phyloP scores from a whole-genome alignment of 2,329 filamentous ascomycete genomes.

The Ascochyta koolunga region DNA sequence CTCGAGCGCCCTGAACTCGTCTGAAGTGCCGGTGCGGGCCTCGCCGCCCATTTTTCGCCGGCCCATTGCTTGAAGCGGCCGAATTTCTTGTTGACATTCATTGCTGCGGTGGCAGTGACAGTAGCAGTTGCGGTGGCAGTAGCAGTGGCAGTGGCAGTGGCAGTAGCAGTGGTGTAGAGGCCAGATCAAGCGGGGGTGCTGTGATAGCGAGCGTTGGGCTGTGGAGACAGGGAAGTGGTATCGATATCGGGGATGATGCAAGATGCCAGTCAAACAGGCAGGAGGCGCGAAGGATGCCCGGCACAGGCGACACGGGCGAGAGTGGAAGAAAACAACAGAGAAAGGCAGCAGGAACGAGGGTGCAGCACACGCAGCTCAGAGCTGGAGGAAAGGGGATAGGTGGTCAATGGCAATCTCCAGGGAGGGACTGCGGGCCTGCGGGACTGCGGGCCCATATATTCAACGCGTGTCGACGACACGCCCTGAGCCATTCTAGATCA shows the following conservation, averaged over 20 bases:
- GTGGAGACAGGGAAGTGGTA: constrained; percentile 7
- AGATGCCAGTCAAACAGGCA: constrained; percentile 19
- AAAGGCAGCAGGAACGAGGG: not conserved
- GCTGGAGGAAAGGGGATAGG: constrained; percentile 6
- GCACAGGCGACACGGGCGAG: constrained; percentile 6
- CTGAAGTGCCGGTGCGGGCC: constrained; percentile 81
- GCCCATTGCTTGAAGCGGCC: constrained; percentile 98
- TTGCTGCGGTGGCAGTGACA: constrained; percentile 42
- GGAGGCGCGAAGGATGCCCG: constrained; percentile 12
- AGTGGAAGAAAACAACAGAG: constrained; percentile 1
- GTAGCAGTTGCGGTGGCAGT: no score
- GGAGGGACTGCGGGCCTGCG: constrained; percentile 6
- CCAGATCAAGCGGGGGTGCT: constrained; percentile 22
- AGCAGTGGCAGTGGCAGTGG: no score
- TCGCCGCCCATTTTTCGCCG: constrained; percentile 93
- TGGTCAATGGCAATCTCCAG: constrained; percentile 5
- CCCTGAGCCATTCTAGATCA: constrained; percentile 7
- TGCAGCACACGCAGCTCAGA: constrained; percentile 7
- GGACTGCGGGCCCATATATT: constrained; percentile 13
- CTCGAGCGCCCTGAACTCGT: constrained; percentile 91
- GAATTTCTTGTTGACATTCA: constrained; percentile 83
- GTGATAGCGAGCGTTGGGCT: constrained; percentile 24
- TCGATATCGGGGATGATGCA: constrained; percentile 22
- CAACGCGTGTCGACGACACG: constrained; percentile 10
- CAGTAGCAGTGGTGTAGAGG: constrained; percentile 9